Percentiles rank a stretch among this genome's conserved stretches.
These are phyloP conservation scores for Nakazawaea laoshanensis DNA, from an alignment of 805 yeast species.

Conservation along the genomic window DNA sequence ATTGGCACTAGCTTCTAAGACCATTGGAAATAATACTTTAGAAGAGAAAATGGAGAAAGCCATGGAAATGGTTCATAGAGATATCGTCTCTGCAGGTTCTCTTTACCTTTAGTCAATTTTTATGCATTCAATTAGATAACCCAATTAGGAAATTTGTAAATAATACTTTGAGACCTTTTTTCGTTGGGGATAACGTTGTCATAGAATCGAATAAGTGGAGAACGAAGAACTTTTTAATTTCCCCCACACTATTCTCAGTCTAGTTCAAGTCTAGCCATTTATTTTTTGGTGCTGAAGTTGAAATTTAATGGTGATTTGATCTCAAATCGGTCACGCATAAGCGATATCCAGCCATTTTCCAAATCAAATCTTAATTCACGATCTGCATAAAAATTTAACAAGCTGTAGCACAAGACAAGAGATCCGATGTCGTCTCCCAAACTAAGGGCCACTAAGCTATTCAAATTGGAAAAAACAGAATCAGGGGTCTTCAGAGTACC, in stretches of 20 bases:
- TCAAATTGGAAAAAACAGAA: conserved; percentile 6
- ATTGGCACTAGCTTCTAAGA: conserved; percentile 83
- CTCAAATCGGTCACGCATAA: no score
- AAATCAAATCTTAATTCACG: no score
- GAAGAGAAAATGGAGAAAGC: conserved; percentile 87
- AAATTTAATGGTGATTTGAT: no score
- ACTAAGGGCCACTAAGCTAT: conserved; percentile 3
- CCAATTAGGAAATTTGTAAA: conserved; percentile 1
- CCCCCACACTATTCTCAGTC: no score
- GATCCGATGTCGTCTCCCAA: conserved; percentile 6
- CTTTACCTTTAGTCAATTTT: conserved; percentile 45
- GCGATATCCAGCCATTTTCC: no score
- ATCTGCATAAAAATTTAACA: no score
- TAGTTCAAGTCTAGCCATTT: no score
- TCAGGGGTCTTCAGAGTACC: conserved; percentile 2
- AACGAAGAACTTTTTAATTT: no score
- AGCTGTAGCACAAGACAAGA: no score
- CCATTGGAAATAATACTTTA: conserved; percentile 84
- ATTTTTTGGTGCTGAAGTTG: no score
- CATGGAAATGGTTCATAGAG: conserved; percentile 83
- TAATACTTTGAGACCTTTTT: not conserved
- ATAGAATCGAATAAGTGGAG: no score
- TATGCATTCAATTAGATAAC: not conserved
- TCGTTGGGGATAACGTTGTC: not conserved
- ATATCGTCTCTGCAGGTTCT: conserved; percentile 94